Conservation (phyloP, 2,329 filamentous ascomycete species). For the Ceratocystis papillata region DNA sequence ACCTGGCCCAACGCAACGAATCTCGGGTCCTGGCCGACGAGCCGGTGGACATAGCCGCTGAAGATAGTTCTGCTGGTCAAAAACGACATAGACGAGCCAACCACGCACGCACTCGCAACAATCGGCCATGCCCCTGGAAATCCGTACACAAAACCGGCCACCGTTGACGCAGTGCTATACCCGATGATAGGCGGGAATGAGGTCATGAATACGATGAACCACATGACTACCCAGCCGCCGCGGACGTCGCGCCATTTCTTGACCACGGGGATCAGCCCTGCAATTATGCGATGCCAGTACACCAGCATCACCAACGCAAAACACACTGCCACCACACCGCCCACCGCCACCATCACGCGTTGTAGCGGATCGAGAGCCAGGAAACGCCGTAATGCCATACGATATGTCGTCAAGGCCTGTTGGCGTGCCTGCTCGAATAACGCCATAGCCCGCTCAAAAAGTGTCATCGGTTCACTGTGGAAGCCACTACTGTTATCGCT, state of each 20-base stretch:
- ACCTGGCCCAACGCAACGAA: slow-evolving; percentile 84
- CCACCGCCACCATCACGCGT: slow-evolving; percentile 39
- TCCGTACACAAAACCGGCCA: slow-evolving; percentile 46
- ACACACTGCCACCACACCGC: slow-evolving; percentile 41
- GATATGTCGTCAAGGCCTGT: slow-evolving; percentile 37
- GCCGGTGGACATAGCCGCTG: slow-evolving; percentile 62
- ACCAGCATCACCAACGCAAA: slow-evolving; percentile 59
- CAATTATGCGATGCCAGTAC: slow-evolving; percentile 72
- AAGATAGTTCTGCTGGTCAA: slow-evolving; percentile 69
- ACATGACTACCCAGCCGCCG: slow-evolving; percentile 65
- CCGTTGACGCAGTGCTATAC: slow-evolving; percentile 60
- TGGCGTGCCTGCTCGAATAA: slow-evolving; percentile 33
- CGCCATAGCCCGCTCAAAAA: neutral
- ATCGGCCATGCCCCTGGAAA: slow-evolving; percentile 66
- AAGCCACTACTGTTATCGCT: slow-evolving; percentile 22
- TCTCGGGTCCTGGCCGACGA: slow-evolving; percentile 72
- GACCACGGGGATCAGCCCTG: slow-evolving; percentile 60
- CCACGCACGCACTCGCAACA: slow-evolving; percentile 64
- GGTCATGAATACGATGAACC: slow-evolving; percentile 61
- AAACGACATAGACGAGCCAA: slow-evolving; percentile 70
- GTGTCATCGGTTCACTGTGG: neutral
- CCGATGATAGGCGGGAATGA: slow-evolving; percentile 82
- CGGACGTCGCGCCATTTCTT: slow-evolving; percentile 63
- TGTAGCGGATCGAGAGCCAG: slow-evolving; percentile 49
- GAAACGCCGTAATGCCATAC: slow-evolving; percentile 36